Conservation (phyloP, 2,329 filamentous ascomycete genomes). For the Parascedosporium putredinis region DNA sequence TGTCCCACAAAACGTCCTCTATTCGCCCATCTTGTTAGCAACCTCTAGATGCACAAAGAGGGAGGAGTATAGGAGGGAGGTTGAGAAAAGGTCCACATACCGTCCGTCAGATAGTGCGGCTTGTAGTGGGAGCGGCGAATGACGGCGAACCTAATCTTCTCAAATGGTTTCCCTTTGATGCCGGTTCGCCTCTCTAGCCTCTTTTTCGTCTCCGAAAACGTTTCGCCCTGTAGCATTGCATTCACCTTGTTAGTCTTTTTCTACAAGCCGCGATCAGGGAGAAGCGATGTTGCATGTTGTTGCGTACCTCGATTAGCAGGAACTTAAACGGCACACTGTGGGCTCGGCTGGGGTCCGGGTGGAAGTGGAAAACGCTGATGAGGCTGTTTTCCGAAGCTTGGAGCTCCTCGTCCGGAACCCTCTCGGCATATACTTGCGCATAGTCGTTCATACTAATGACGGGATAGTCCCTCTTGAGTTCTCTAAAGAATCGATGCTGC, state of each 20-base stretch:
- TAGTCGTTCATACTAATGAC: conserved; percentile 85
- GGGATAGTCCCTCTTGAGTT: conserved; percentile 57
- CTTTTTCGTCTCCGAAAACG: conserved; percentile 86
- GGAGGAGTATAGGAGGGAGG: no score
- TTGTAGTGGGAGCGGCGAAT: conserved; percentile 64
- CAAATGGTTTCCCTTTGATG: conserved; percentile 94
- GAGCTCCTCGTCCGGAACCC: conserved; percentile 62
- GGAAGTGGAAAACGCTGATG: conserved; percentile 83
- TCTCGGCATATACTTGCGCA: conserved; percentile 69
- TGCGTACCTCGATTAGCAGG: conserved; percentile 63
- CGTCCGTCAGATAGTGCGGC: conserved; percentile 76
- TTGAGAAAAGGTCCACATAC: no score
- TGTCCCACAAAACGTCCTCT: conserved; percentile 51
- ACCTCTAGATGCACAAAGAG: no score
- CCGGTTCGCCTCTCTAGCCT: conserved; percentile 86
- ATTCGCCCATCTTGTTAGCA: conserved; percentile 13
- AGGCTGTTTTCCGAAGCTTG: conserved; percentile 47
- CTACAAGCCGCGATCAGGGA: background rate
- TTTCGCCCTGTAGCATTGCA: conserved; percentile 67
- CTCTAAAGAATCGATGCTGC: conserved; percentile 72
- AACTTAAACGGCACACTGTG: conserved; percentile 92
- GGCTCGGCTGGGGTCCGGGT: conserved; percentile 72
- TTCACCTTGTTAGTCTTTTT: no score
- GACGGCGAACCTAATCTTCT: conserved; percentile 94
- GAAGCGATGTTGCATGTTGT: background rate